Evolutionary conservation across 306 rosid species (phyloP).

Genomic region (Bauhinia variegata): DNA sequence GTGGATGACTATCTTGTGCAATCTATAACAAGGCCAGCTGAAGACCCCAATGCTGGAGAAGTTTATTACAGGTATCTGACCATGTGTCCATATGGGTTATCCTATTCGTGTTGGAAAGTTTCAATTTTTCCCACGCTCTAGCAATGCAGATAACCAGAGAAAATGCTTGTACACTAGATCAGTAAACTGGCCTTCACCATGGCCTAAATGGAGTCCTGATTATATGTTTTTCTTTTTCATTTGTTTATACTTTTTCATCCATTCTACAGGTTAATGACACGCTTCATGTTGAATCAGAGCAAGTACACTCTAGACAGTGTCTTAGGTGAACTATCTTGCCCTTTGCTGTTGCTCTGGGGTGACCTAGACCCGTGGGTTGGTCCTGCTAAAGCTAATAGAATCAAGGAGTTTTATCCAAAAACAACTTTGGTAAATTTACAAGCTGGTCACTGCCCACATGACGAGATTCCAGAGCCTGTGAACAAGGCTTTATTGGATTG

Average conservation of each 20-base stretch:
- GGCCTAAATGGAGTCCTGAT: conserved; percentile 1
- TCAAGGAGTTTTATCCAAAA: conserved; percentile 80
- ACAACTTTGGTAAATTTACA: conserved; percentile 73
- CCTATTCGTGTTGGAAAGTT: not conserved
- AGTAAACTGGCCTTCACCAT: not conserved
- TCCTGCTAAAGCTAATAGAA: conserved; percentile 75
- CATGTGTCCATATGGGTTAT: not conserved
- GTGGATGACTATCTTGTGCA: conserved; percentile 95
- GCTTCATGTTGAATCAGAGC: conserved; percentile 81
- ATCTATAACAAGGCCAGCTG: conserved; percentile 84
- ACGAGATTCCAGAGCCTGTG: conserved; percentile 80
- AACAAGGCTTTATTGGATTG: conserved; percentile 79
- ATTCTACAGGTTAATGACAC: conserved; percentile 75
- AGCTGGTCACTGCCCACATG: conserved; percentile 96
- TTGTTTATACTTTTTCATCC: not conserved
- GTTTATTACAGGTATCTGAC: conserved; percentile 77
- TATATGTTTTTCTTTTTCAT: not conserved
- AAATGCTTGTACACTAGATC: conserved; percentile 1
- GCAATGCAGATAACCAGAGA: not conserved
- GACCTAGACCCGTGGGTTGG: conserved; percentile 99
- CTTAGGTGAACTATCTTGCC: conserved; percentile 74
- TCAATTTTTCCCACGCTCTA: not conserved
- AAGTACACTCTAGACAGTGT: conserved; percentile 74
- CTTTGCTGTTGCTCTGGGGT: conserved; percentile 86
- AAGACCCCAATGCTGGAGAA: conserved; percentile 91